These are phyloP conservation scores for Agaricus subrufescens DNA, from an alignment of 768 basidiomycete species.

Conservation along the genomic window DNA sequence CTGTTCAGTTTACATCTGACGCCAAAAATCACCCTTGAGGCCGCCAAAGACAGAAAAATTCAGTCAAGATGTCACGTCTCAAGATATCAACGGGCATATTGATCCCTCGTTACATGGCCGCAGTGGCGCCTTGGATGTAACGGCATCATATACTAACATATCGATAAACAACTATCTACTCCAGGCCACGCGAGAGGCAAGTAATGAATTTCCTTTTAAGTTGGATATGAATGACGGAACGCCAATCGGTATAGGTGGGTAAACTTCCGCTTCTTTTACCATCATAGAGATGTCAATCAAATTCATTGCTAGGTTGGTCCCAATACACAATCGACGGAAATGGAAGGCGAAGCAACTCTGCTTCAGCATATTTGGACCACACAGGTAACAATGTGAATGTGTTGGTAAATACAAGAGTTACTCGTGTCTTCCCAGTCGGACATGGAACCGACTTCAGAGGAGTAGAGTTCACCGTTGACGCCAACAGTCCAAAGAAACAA, in stretches of 20 bases:
- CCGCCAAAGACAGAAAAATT: background rate
- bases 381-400: slow-evolving; percentile 6
- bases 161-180: slow-evolving; percentile 4
- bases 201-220: slow-evolving; percentile 10
- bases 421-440: slow-evolving; percentile 5
- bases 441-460: slow-evolving; percentile 9
- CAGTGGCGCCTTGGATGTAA: background rate
- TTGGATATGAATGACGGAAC: slow-evolving; percentile 12
- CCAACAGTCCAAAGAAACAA: background rate
- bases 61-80: background rate
- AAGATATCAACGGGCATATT: slow-evolving; percentile 4
- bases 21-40: background rate
- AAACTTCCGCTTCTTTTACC: too few relatives aligned
- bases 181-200: background rate
- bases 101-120: slow-evolving; percentile 10
- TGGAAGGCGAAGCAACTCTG: slow-evolving; percentile 11
- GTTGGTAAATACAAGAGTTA: slow-evolving; percentile 11
- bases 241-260: slow-evolving; percentile 9
- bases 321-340: slow-evolving; percentile 11
- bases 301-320: background rate
- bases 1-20: background rate
- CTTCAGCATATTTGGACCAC: slow-evolving; percentile 8
- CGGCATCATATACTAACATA: background rate
- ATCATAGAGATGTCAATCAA: too few relatives aligned
- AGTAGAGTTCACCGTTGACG: slow-evolving; percentile 7